Conservation (phyloP, 352 stramenopile genomes). For the Phytopythium montanum region DNA sequence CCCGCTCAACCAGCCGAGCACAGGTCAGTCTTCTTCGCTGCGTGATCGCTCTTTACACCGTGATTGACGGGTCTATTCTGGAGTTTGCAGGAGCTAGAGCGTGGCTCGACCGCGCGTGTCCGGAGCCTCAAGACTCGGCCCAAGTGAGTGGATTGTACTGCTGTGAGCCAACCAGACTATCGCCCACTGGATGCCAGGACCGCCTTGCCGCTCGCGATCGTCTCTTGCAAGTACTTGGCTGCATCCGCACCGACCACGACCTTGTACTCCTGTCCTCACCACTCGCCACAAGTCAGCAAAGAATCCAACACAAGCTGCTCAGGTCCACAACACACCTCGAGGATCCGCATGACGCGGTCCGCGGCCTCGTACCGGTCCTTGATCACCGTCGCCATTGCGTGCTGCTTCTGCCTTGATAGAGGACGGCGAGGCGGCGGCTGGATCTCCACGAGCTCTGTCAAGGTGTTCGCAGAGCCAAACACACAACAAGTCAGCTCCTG, state of each 20-base stretch:
- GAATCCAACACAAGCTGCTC: background rate
- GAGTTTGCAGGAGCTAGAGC: background rate
- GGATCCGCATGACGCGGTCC: slow-evolving; percentile 74
- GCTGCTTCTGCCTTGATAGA: slow-evolving; percentile 30
- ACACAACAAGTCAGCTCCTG: background rate
- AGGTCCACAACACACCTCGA: slow-evolving; percentile 35
- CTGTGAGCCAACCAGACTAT: background rate
- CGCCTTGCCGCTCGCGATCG: slow-evolving; percentile 27
- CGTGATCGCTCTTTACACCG: background rate
- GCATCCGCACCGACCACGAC: slow-evolving; percentile 34
- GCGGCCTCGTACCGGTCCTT: slow-evolving; percentile 63
- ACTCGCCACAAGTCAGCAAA: background rate
- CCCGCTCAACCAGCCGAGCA: background rate
- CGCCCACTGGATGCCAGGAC: slow-evolving; percentile 5
- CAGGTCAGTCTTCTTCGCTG: background rate
- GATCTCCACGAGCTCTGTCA: slow-evolving; percentile 18
- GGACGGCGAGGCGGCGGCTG: slow-evolving; percentile 15
- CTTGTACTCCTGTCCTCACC: slow-evolving; percentile 30
- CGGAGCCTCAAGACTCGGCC: background rate
- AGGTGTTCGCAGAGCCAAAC: background rate
- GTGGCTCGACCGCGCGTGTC: background rate
- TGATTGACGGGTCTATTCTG: background rate
- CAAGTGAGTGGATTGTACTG: background rate
- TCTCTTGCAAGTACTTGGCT: slow-evolving; percentile 29
- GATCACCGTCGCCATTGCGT: slow-evolving; percentile 31